These are phyloP conservation scores for Atkinsonella texensis DNA, from an alignment of 2,329 filamentous ascomycete genomes.

Conservation along the genomic window DNA sequence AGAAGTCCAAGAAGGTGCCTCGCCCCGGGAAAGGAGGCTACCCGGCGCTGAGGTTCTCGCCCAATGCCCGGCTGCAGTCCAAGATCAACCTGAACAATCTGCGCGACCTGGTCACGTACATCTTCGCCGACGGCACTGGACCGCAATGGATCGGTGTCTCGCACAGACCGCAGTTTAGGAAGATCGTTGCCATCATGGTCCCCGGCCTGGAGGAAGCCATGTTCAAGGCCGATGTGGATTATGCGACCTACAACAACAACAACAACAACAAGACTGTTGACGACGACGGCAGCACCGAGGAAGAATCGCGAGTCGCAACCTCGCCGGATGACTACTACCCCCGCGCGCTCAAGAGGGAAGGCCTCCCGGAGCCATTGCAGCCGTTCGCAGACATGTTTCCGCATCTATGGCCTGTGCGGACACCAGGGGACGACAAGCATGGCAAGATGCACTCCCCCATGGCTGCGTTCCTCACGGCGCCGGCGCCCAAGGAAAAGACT, in stretches of 20 bases:
- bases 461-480: conserved; percentile 68
- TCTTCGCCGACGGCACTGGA: conserved; percentile 52
- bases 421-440: conserved; percentile 73
- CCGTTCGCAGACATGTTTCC: conserved; percentile 73
- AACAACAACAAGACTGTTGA: too few species aligned
- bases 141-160: conserved; percentile 54
- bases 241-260: conserved; percentile 33
- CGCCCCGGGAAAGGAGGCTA: conserved; percentile 44
- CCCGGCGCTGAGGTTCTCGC: conserved; percentile 45
- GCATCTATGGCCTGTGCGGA: conserved; percentile 79
- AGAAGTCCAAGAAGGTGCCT: conserved; percentile 51
- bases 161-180: conserved; percentile 53
- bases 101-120: conserved; percentile 52
- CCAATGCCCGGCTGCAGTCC: conserved; percentile 44
- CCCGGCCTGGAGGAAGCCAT: conserved; percentile 84
- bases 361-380: conserved; percentile 41
- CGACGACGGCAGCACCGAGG: conserved; percentile 19
- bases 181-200: conserved; percentile 83
- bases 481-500: conserved; percentile 55
- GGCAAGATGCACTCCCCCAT: conserved; percentile 78
- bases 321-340: conserved; percentile 51
- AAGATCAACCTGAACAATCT: conserved; percentile 52
- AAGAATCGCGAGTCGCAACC: conserved; percentile 18
- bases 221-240: conserved; percentile 55
- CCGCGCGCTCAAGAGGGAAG: conserved; percentile 35